These are phyloP conservation scores for Tylopilus sp. DNA, from an alignment of 1,284 basidiomycete genomes.

Conservation along the genomic window DNA sequence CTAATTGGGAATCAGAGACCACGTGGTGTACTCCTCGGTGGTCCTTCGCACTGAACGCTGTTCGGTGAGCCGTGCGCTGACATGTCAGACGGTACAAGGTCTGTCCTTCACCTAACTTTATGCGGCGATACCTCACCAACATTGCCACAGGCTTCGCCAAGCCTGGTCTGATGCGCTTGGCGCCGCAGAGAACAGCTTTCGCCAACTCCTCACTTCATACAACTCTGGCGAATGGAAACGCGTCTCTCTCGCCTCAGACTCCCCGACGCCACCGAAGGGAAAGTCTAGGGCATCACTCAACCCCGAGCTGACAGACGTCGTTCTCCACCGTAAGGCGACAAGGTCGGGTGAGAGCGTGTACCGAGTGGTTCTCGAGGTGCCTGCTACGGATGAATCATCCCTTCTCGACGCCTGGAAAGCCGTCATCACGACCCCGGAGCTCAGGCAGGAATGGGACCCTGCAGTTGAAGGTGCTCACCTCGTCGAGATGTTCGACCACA, in stretches of 20 bases:
- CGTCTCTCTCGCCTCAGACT: conserved; percentile 46
- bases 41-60: too few species aligned
- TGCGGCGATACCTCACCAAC: neutral
- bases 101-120: neutral
- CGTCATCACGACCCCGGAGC: conserved; percentile 78
- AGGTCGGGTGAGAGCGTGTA: conserved; percentile 74
- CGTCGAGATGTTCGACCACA: conserved; percentile 82
- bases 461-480: conserved; percentile 83
- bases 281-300: conserved; percentile 47
- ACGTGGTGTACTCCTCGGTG: conserved; percentile 14
- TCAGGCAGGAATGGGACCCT: conserved; percentile 87
- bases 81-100: conserved; percentile 36
- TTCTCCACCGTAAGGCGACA: conserved; percentile 60
- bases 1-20: conserved; percentile 9
- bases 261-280: conserved; percentile 50
- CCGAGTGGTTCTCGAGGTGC: conserved; percentile 76
- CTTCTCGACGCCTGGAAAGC: conserved; percentile 80
- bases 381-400: conserved; percentile 55
- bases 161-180: conserved; percentile 69
- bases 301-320: conserved; percentile 62
- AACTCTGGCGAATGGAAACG: conserved; percentile 67
- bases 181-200: conserved; percentile 66
- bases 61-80: neutral
- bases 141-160: conserved; percentile 53
- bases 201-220: conserved; percentile 60